Base-by-base conservation (phyloP, 129 eudicot species). In the Tagetes patula region DNA sequence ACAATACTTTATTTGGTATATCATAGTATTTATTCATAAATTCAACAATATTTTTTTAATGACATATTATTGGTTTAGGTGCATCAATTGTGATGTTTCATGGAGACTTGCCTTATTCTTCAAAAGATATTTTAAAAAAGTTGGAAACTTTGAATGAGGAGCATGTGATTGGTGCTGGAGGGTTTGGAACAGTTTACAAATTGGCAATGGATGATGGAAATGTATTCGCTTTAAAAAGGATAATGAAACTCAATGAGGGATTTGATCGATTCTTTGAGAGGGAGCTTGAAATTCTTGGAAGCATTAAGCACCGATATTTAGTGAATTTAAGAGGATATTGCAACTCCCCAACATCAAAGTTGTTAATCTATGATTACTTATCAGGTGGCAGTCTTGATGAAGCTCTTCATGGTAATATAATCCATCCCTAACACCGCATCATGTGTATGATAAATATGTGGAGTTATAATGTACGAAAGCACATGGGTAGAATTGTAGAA, bases 71-170 rank as follows among this genome's bases (percentile, higher is more conserved):
- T 77, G 43, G 31, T 73, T 73, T 79, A 94, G 99, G 99, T 81
- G 97, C 99, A 83, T 90, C 97, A 9, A 86, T 94, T 78, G 99
- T 94, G 77, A 94, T 90, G 96, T 94, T 94, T 71, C 99, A 94
- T 72, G 99, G 99, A 80, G 99, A 94, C 83, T 85, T 94, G 72
- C 99, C 99, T 10, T 94, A 94, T 70, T 82, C 99, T 46, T 90
- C 99, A 69, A 94, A 94, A 81, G 99, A 94, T 71, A 88, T 94
- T 20, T 86, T 94, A 0, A 94, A 90, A 71, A 94, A 94, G 70
- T 59, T 90, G 76, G 99, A 94, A 72, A 84, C 81, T 31, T 83
- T 94, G 40, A 90, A 85, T 33, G 97, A 94, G 73, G 99, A 90
- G 73, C 99, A 94, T 75, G 78, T 94, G 48, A 94, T 94, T 77